Base-by-base conservation (phyloP, 305 asterid species). In the Vinca major region DNA sequence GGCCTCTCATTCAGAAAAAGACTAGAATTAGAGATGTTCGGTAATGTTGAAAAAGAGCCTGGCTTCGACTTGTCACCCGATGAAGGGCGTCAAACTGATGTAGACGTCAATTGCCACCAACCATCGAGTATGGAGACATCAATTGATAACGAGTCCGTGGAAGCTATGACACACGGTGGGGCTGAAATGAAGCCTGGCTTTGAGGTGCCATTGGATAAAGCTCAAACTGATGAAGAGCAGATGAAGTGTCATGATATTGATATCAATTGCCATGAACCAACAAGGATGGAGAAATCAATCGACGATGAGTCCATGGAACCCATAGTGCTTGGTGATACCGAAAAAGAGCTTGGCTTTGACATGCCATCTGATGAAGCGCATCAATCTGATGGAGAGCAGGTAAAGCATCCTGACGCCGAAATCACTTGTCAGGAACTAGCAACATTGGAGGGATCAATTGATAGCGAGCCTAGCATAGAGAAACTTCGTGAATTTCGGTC, bases 1-100 rank as follows among this genome's bases (percentile, higher is more conserved):
- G 66, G 68, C 65, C 81, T 81, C 71, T 77, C 79, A 66, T 71
- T 85, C 44, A 90, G 83, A 64, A 91, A 88, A 73, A 80, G 79
- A 51, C 71, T 87, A 70, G 90, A 90, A 51, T 41, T 7, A 41
- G 8, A 41, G 45, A 41, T 41, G 45, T 41, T 41, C 75, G 86
- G 71, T 49, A 90, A 78, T 73, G 75, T 71, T 66, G 91, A 78
- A 71, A 62, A 71, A 9, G 81, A 71, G 67, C 79, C 72, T 54
- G 68, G 67, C 74, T 71, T 58, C 49, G 77, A 64, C 73, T 60
- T 66, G 79, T 70, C 72, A 68, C 60, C 71, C 33, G 67, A 71
- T 67, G 58, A 76, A 69, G 74, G 67, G 64, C 39, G 44, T 63
- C 76, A 65, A 41, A 72, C 74, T 63, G 64, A 43, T 62, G 75